These are phyloP conservation scores for Fusarium bulbicola DNA, from an alignment of 2,329 filamentous ascomycete genomes.

Conservation along the genomic window DNA sequence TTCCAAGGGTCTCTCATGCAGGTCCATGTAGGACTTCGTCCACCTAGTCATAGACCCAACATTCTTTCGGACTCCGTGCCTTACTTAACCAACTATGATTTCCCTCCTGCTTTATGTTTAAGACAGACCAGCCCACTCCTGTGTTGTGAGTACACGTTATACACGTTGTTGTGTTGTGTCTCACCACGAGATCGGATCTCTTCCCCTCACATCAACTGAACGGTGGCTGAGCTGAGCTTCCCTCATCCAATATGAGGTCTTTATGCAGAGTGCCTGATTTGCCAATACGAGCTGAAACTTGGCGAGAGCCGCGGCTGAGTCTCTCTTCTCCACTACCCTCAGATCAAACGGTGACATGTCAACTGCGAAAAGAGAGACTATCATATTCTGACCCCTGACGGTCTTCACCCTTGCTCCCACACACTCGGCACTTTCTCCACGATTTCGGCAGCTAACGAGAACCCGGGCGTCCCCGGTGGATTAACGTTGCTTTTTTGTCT, in stretches of 20 bases:
- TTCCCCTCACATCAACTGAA: constrained; percentile 15
- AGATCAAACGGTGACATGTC: constrained; percentile 12
- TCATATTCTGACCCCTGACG: constrained; percentile 22
- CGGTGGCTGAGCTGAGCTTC: constrained; percentile 13
- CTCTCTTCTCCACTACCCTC: constrained; percentile 1
- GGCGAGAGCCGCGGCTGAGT: background rate
- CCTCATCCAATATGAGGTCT: constrained; percentile 2
- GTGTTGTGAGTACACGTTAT: background rate
- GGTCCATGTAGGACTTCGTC: background rate
- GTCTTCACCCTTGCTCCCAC: constrained; percentile 8
- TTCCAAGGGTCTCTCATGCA: constrained; percentile 16
- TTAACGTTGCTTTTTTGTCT: constrained; percentile 10
- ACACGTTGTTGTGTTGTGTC: constrained; percentile 24
- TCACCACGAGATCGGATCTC: constrained; percentile 2
- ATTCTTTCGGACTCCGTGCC: background rate
- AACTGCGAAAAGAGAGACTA: constrained; percentile 20
- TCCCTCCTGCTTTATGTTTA: background rate
- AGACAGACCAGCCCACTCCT: constrained; percentile 5
- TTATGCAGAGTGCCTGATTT: constrained; percentile 9
- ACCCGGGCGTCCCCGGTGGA: constrained; percentile 17
- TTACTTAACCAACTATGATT: background rate
- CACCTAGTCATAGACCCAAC: constrained; percentile 9
- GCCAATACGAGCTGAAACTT: background rate
- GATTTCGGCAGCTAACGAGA: constrained; percentile 22
- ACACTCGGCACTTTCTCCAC: constrained; percentile 22